Conservation (phyloP, 2,329 filamentous ascomycete species). For the Chaetothyriales sp. region DNA sequence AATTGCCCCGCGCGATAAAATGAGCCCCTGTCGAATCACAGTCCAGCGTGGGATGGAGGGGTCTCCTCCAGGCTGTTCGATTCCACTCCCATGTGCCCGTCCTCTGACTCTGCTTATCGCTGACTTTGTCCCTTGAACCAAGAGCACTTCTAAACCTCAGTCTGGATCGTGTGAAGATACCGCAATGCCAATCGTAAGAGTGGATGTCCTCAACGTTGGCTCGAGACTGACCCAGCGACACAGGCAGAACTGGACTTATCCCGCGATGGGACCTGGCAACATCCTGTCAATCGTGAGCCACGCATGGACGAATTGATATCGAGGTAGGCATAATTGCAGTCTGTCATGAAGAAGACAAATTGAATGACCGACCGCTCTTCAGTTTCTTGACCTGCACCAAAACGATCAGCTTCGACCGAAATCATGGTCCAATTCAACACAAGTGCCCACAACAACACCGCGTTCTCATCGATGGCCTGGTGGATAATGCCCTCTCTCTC, state of each 20-base stretch:
- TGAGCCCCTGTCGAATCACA: neutral
- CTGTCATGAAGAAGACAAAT: neutral
- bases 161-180: neutral
- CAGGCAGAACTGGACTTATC: slow-evolving; percentile 9
- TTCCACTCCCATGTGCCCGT: neutral
- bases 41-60: neutral
- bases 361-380: neutral
- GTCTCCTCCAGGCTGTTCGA: neutral
- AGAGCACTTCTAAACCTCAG: neutral
- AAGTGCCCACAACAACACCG: slow-evolving; percentile 20
- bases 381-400: slow-evolving; percentile 39
- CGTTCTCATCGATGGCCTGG: slow-evolving; percentile 36
- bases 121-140: neutral
- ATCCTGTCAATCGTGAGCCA: slow-evolving; percentile 24
- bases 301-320: slow-evolving; percentile 19
- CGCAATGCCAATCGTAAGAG: neutral
- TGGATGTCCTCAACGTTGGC: neutral
- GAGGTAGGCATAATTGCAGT: slow-evolving; percentile 14
- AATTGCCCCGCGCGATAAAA: neutral
- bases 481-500: slow-evolving; percentile 30
- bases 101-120: neutral
- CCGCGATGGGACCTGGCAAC: slow-evolving; percentile 15
- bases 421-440: slow-evolving; percentile 40
- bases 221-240: neutral
- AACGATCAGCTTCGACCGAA: slow-evolving; percentile 40